A percentile compares a stretch with the other conserved stretches of the same genome.
Evolutionary conservation across 441 rosid genomes (phyloP).

Genomic region (Metrosideros polymorpha): DNA sequence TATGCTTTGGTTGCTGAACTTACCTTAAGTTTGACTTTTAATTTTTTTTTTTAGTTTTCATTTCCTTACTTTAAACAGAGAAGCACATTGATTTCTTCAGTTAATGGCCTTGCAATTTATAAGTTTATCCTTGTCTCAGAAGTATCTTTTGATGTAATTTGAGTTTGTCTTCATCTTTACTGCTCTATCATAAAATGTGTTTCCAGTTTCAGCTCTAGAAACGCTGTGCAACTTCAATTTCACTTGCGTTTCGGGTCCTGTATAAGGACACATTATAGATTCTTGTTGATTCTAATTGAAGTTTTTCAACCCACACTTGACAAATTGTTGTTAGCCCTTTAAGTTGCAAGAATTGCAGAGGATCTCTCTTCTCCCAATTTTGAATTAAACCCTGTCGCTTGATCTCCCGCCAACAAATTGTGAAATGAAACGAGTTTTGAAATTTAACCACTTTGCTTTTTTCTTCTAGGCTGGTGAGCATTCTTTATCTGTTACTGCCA

Average conservation of each 20-base stretch:
- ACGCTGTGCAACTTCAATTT: neutral
- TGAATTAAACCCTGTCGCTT: neutral
- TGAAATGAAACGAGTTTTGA: neutral
- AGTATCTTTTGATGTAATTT: neutral
- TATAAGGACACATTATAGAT: neutral
- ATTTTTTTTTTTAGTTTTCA: neutral
- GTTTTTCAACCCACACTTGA: neutral
- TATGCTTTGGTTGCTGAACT: neutral
- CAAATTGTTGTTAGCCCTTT: neutral
- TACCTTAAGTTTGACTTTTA: neutral
- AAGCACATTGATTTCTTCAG: neutral
- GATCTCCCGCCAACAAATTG: neutral
- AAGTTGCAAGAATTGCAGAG: neutral
- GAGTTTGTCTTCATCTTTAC: neutral
- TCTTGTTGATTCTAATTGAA: neutral
- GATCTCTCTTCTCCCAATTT: neutral
- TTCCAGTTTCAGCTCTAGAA: neutral
- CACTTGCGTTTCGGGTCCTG: neutral
- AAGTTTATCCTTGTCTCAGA: neutral
- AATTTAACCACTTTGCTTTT: neutral
- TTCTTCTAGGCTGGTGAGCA: neutral
- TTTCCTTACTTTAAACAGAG: neutral
- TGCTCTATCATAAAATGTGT: neutral
- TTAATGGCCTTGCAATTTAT: neutral
- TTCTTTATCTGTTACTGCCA: neutral